Conservation (phyloP, 768 basidiomycete species). For the Lentinula sp. region DNA sequence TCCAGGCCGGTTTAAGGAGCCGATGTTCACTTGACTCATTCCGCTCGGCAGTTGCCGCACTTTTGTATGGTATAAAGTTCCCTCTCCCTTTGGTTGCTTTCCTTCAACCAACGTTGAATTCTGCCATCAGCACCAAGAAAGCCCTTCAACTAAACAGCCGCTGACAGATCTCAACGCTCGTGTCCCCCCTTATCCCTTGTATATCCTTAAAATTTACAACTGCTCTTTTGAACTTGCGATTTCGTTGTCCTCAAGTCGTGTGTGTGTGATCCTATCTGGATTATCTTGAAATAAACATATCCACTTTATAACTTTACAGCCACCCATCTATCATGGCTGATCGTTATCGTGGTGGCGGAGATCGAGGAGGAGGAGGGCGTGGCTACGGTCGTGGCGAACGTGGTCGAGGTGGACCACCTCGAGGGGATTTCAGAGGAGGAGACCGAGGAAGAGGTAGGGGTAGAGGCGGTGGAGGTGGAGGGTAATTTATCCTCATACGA, state of each 20-base stretch:
- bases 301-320: neutral
- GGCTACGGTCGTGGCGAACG: conserved; percentile 19
- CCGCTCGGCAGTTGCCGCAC: neutral
- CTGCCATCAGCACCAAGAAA: neutral
- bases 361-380: conserved; percentile 16
- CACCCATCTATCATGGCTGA: neutral
- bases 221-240: neutral
- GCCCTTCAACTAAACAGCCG: neutral
- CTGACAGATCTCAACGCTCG: conserved; percentile 4
- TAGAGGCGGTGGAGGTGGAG: conserved; percentile 17
- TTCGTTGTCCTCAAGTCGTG: neutral
- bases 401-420: conserved; percentile 22
- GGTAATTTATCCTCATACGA: conserved; percentile 21
- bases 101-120: conserved; percentile 1
- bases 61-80: neutral
- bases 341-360: neutral
- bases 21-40: neutral
- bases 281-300: neutral
- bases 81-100: neutral
- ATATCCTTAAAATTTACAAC: neutral
- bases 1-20: neutral
- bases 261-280: neutral
- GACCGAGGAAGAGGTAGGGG: conserved; percentile 19
- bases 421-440: conserved; percentile 9
- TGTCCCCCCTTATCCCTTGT: neutral